Percentiles rank a stretch among this genome's conserved stretches.
phyloP scores from a whole-genome alignment of 768 basidiomycete genomes.

The Mycena indigotica region DNA sequence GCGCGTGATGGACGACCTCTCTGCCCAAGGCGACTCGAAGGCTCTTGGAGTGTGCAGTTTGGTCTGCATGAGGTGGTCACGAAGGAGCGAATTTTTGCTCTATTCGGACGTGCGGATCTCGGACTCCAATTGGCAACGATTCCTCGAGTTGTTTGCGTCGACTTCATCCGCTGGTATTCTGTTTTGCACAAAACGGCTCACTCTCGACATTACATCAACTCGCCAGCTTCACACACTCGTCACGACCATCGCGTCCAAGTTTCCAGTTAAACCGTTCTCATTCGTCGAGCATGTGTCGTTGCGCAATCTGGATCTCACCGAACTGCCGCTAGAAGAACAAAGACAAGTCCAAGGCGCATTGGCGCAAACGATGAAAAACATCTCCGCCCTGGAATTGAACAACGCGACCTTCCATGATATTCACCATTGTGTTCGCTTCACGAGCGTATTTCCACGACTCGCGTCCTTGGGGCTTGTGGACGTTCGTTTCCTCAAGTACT shows the following conservation, averaged over 20 bases:
- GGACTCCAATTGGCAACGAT: neutral
- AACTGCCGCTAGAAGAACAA: conserved; percentile 2
- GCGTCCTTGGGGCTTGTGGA: conserved; percentile 7
- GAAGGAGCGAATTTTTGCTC: conserved; percentile 18
- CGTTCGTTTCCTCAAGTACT: conserved; percentile 11
- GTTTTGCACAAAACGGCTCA: neutral
- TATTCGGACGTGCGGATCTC: conserved; percentile 19
- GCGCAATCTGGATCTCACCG: conserved; percentile 9
- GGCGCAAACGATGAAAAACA: neutral
- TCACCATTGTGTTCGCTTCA: neutral
- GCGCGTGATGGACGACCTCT: conserved; percentile 22
- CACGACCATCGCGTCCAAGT: neutral
- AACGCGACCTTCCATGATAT: conserved; percentile 15
- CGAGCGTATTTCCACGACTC: conserved; percentile 1
- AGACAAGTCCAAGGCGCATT: conserved; percentile 1
- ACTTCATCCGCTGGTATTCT: conserved; percentile 1
- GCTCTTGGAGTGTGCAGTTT: conserved; percentile 23
- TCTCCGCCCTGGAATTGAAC: conserved; percentile 1
- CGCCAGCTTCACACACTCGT: conserved; percentile 1
- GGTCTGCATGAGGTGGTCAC: conserved; percentile 24
- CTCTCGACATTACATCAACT: neutral
- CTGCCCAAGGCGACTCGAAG: conserved; percentile 5
- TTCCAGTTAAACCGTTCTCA: conserved; percentile 5
- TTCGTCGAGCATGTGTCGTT: conserved; percentile 1
- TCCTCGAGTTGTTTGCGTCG: conserved; percentile 9